Base-by-base conservation (phyloP, 139 green algal species). In the Volvox africanus region DNA sequence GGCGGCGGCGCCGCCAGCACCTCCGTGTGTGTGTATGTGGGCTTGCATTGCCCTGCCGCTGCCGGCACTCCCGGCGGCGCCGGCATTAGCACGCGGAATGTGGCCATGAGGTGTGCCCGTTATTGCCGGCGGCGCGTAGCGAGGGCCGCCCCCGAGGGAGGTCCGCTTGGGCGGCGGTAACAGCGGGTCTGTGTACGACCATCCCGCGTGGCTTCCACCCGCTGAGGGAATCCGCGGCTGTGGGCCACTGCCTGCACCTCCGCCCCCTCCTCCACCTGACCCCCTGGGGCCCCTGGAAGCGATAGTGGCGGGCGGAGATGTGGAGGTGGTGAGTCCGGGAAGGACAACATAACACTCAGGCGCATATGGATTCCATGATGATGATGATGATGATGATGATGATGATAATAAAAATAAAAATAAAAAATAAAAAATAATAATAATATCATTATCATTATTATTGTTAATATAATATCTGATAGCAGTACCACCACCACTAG, bases 1-100 rank as follows among this genome's bases (percentile, higher is more conserved):
- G 11, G 76, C 76, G 76, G 33, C 76, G 76, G 76, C 76, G 30
- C 30, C 26, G 21, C 75, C 76, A 35, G 1, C 76, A 35, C 1
- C 76, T 20, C 18, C 30, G 32, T 79, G 71, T 0, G 36, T 35
- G 32, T 65, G 36, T 26, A 16, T 37, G 35, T 84, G 78, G 0
- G 36, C 3, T 22, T 84, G 78, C 78, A 44, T 2, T 19, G 36
- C 78, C 37, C 36, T 67, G 36, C 36, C 36, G 36, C 36, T 44
- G 78, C 78, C 78, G 78, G 36, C 78, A 44, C 78, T 81, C 18
- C 75, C 75, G 75, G 32, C 78, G 78, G 36, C 32, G 35, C 78
- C 36, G 28, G 36, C 18, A 19, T 6, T 82, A 32, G 73, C 73
- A 33, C 26, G 24, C 6, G 44, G 5, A 9, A 55, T 55, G 44